These are phyloP conservation scores for Chalara sp. DNA, from an alignment of 2,329 filamentous ascomycete genomes.

Conservation along the genomic window DNA sequence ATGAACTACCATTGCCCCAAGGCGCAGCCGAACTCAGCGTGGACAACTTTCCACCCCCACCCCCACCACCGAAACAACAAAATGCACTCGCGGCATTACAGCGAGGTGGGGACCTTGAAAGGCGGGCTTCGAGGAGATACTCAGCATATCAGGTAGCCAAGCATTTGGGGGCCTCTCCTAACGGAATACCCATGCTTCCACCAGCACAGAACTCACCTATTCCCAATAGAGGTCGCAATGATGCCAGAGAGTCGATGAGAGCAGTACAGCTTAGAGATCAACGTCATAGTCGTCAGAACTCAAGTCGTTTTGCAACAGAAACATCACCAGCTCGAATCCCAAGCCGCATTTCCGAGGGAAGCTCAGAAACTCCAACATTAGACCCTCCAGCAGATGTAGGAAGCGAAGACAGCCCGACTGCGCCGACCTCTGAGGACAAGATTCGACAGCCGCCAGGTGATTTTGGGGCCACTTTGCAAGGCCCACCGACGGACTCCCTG, in stretches of 20 bases:
- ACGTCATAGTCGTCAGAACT: constrained; percentile 37
- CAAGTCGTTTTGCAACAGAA: constrained; percentile 43
- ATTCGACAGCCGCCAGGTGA: constrained; percentile 17
- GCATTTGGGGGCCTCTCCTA: constrained; percentile 73
- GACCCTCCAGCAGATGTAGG: constrained; percentile 31
- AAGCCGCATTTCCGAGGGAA: constrained; percentile 54
- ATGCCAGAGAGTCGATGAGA: constrained; percentile 78
- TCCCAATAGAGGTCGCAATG: constrained; percentile 72
- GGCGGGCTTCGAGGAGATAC: constrained; percentile 86
- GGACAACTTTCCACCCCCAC: constrained; percentile 65
- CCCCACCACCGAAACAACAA: constrained; percentile 76
- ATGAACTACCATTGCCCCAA: constrained; percentile 45
- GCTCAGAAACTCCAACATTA: constrained; percentile 20
- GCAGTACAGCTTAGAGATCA: constrained; percentile 55
- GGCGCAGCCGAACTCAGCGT: constrained; percentile 37
- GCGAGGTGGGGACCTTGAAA: constrained; percentile 84
- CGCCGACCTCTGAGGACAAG: constrained; percentile 60
- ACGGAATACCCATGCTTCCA: constrained; percentile 79
- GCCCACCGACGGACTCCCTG: constrained; percentile 42
- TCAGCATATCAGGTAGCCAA: constrained; percentile 97
- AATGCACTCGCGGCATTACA: constrained; percentile 89
- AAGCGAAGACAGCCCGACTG: constrained; percentile 23
- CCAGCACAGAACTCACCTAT: constrained; percentile 76
- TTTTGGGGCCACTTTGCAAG: constrained; percentile 46
- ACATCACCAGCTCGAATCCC: constrained; percentile 55